phyloP scores from a whole-genome alignment of 495 filamentous ascomycete genomes.

The Penicillium ochrochloron region DNA sequence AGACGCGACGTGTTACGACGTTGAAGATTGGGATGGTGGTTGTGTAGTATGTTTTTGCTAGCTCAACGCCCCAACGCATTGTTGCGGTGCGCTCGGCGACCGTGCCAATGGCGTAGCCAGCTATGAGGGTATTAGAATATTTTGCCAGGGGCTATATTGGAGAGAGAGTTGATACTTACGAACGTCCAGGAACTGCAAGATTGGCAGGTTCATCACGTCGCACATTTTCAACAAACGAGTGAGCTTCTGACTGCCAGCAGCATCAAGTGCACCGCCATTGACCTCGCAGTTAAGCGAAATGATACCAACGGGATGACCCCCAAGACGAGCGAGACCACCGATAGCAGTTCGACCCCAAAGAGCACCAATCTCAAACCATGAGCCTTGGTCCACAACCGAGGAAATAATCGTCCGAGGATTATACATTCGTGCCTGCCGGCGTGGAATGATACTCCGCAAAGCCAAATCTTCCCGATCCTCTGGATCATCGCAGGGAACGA shows the following conservation, averaged over 20 bases:
- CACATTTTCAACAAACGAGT: conserved; percentile 62
- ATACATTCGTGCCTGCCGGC: conserved; percentile 63
- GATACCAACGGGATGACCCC: conserved; percentile 59
- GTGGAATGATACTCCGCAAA: conserved; percentile 60
- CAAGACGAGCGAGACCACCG: conserved; percentile 59
- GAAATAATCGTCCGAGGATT: conserved; percentile 59
- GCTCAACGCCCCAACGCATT: conserved; percentile 64
- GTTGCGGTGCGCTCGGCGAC: conserved; percentile 64
- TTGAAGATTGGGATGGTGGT: conserved; percentile 65
- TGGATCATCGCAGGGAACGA: conserved; percentile 50
- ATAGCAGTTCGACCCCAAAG: conserved; percentile 67
- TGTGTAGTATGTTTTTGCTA: conserved; percentile 61
- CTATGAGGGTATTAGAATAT: conserved; percentile 25
- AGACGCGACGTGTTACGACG: conserved; percentile 60
- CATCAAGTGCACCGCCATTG: conserved; percentile 64
- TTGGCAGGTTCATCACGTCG: conserved; percentile 66
- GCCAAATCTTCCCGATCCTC: conserved; percentile 50
- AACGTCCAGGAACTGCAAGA: conserved; percentile 66
- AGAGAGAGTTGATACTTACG: conserved; percentile 36
- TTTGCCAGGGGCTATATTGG: background rate
- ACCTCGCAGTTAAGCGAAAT: conserved; percentile 63
- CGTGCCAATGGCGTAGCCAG: conserved; percentile 66
- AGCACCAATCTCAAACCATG: conserved; percentile 66
- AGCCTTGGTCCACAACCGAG: conserved; percentile 57
- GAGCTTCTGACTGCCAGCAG: conserved; percentile 62